Evolutionary conservation across 768 basidiomycete genomes (phyloP), one percentile per base, ranked within the genome.

Genomic region (Lactarius sanguifluus): DNA sequence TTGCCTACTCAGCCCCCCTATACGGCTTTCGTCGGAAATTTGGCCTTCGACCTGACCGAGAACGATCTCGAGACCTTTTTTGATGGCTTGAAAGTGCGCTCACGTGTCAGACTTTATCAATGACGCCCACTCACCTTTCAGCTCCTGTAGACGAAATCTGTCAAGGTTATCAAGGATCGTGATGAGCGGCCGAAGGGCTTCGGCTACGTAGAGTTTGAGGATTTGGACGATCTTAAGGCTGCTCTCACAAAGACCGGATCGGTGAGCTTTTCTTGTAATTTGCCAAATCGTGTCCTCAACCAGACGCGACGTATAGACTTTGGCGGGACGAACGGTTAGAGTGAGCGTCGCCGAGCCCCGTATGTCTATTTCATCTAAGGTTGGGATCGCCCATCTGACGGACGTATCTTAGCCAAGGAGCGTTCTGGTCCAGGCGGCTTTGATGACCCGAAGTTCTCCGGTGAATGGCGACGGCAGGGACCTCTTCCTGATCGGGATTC

Each of bases 171-270:
- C 77, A 89, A 85, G 74, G 96, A 96, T 72, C 84, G 86, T 65
- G 95, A 96, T 61, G 95, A 96, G 58, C 94, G 94, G 75, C 93
- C 96, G 23, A 98, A 98, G 77, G 97, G 97, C 1, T 98, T 98
- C 78, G 97, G 96, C 40, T 98, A 99, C 76, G 87, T 98, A 65
- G 97, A 99, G 75, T 98, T 98, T 73, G 84, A 82, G n/a, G 90
- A 89, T 61, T 73, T 94, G 64, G 93, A 96, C 23, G 89, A 86
- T 57, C 79, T 98, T 59, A 96, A 96, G 78, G 87, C 88, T 65
- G 97, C 90, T 5, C 78, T 99, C 43, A 77, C 81, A 25, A 89
- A 86, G 78, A 84, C 81, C 30, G 91, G 90, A 62, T 76, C 83
- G 36, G 92, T 94, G 67, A 74, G 91, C 77, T 52, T 36, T 20